Conservation (phyloP, 2,329 filamentous ascomycete species). For the Epichloe aotearoae region DNA sequence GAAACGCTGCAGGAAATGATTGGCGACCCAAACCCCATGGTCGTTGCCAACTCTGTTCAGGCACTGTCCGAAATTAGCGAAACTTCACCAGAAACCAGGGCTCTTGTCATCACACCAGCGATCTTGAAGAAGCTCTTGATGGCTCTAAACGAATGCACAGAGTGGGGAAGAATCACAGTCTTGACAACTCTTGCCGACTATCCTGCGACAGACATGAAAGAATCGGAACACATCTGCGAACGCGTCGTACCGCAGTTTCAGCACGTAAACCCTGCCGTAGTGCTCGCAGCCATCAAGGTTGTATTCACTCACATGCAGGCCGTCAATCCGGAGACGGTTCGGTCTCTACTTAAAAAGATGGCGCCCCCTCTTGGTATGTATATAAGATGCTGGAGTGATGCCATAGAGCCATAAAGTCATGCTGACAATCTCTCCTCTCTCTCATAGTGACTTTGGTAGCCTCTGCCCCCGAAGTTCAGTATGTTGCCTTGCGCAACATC, state of each 20-base stretch:
- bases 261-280: constrained; percentile 94
- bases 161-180: constrained; percentile 95
- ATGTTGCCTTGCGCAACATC: constrained; percentile 91
- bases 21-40: constrained; percentile 96
- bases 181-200: constrained; percentile 83
- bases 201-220: constrained; percentile 74
- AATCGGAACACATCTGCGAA: constrained; percentile 97
- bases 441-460: constrained; percentile 77
- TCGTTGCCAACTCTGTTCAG: constrained; percentile 93
- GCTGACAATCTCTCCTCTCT: not conserved
- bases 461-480: constrained; percentile 92
- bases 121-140: constrained; percentile 92
- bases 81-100: constrained; percentile 78
- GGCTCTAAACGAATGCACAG: constrained; percentile 94
- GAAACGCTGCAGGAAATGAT: constrained; percentile 92
- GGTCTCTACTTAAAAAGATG: constrained; percentile 96
- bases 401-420: not conserved
- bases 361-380: constrained; percentile 73
- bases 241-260: constrained; percentile 93
- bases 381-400: not conserved
- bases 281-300: constrained; percentile 92
- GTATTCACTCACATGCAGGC: constrained; percentile 94
- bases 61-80: constrained; percentile 87
- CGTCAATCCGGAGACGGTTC: constrained; percentile 62
- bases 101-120: constrained; percentile 66